Base-by-base conservation (phyloP, 306 rosid species). In the Hippophae rhamnoides region DNA sequence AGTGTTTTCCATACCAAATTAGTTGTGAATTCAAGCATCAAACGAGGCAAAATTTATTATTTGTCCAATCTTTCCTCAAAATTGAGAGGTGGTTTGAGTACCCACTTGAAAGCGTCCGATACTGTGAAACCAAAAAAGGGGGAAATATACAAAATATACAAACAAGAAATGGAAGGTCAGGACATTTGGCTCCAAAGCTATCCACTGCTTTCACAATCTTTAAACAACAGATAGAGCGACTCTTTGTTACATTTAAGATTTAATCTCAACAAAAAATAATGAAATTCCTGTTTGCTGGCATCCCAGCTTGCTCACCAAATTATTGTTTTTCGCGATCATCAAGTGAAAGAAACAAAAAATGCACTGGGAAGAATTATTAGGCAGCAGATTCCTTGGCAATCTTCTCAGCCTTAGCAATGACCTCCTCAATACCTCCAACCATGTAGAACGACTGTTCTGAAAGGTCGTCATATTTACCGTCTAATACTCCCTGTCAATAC, bases 401-500 rank as follows among this genome's bases (percentile, higher is more conserved):
- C 96, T 88, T 92, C 76, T 92, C 99, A 6, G 97, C 99, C 82
- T 92, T 88, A 0, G 95, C 97, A 71, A 92, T 64, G 62, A 86
- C 97, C 72, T 92, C 99, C 1, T 92, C 99, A 58, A 92, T 92
- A 18, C 99, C 99, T 38, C 99, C 97, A 52, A 92, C 99, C 99
- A 92, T 92, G 78, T 92, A 92, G 70, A 92, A 92, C 13, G 99
- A 72, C 13, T 92, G 99, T 66, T 92, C 99, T 1, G 94, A 1
- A 61, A 92, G 90, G 74, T 92, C 99, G 62, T 92, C 99, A 8
- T 80, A 92, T 65, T 88, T 92, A 1, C 99, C 99, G 67, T 92
- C 99, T 82, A 92, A 81, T 64, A 92, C 97, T 47, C 94, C 97
- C 97, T 92, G 86, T 41, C 63, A 10, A 52, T 46, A 8, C 42